Base-by-base conservation (phyloP, 176 grass and related monocot genomes). In the Guadua angustifolia region DNA sequence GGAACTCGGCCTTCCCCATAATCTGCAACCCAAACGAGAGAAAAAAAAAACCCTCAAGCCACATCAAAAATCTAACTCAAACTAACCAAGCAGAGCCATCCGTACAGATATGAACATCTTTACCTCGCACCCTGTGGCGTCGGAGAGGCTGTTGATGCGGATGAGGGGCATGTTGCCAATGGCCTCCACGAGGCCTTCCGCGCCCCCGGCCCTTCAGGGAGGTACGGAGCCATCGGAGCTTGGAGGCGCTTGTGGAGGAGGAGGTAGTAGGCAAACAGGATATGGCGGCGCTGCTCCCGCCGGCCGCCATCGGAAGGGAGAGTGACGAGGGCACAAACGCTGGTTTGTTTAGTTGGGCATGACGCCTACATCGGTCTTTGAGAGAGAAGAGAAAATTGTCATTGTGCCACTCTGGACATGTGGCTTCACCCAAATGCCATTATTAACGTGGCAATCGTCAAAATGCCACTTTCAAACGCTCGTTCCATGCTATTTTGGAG, bases 71-170 rank as follows among this genome's bases (percentile, higher is more conserved):
- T 11, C 67, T 75, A n/a, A 52, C 36, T 24, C 15, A 25, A 71
- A 21, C 9, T n/a, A 83, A 18, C 67, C 87, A 78, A 52, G 22
- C 9, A 1, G 39, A 78, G 66, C 7, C 25, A 18, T 12, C 5
- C 32, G 42, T 12, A 6, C 33, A 60, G 21, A 53, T 8, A 42
- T 40, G 8, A 22, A 66, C 43, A 49, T 4, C 16, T 72, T 25
- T 66, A 98, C 93, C 89, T 99, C 96, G 80, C 93, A 99, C 21
- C 93, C 88, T 22, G 96, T 99, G 70, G 93, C 89, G 66, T 99
- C 91, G 22, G 96, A 99, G 56, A 99, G 96, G 78, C 93, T 95
- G 74, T 98, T 95, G 89, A 95, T 98, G 84, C 96, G 88, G 62
- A 98, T 94, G 49, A 98, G 87, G 26, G 96, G 91, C 7, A 93